Evolutionary conservation across 768 basidiomycete species (phyloP).

Genomic region (Panus rudis): DNA sequence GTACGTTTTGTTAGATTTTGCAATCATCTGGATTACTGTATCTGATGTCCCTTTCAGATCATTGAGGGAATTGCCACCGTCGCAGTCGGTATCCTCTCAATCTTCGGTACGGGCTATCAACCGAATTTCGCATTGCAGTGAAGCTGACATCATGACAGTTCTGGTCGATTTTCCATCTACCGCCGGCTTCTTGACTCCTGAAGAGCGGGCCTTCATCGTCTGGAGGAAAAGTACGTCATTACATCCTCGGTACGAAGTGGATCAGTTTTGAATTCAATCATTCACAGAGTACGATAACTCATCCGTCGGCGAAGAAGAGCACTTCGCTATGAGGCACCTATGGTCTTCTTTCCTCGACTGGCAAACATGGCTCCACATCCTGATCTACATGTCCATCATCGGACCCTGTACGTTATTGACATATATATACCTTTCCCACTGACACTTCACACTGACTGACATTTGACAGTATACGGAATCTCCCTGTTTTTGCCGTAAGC

Average conservation of each 20-base stretch:
- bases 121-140: no score
- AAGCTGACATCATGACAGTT: constrained; percentile 26
- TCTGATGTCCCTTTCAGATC: constrained; percentile 32
- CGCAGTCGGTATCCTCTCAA: constrained; percentile 44
- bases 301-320: constrained; percentile 54
- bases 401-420: constrained; percentile 44
- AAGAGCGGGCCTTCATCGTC: constrained; percentile 49
- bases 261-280: no score
- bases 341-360: constrained; percentile 52
- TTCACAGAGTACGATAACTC: constrained; percentile 46
- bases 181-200: constrained; percentile 52
- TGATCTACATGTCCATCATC: constrained; percentile 53
- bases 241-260: no score
- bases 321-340: constrained; percentile 47
- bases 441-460: background rate
- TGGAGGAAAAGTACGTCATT: constrained; percentile 44
- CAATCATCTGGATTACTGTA: background rate
- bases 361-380: constrained; percentile 57
- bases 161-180: constrained; percentile 57
- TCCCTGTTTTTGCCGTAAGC: constrained; percentile 66
- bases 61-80: constrained; percentile 61
- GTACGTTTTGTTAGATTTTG: constrained; percentile 7
- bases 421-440: background rate
- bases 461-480: constrained; percentile 52
- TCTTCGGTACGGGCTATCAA: constrained; percentile 33